Conservation (phyloP, 169 alveolate genomes). For the Eimeria tenella region DNA sequence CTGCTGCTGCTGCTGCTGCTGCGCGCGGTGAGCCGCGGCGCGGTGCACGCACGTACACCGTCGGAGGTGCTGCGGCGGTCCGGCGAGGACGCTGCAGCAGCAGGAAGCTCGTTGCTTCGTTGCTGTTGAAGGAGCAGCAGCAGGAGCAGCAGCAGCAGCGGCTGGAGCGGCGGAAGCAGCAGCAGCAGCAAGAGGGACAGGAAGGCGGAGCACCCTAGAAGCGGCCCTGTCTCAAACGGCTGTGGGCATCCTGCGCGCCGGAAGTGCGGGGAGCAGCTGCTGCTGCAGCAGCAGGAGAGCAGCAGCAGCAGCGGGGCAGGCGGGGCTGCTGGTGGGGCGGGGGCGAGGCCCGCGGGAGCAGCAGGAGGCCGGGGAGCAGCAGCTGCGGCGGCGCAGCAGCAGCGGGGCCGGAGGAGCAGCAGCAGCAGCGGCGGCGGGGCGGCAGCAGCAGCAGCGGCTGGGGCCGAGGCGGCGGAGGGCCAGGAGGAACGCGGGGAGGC, state of each 20-base stretch:
- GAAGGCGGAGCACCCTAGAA: no score
- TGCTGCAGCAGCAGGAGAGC: not conserved
- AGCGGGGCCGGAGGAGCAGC: not conserved
- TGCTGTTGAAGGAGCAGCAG: not conserved
- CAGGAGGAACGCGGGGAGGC: not conserved
- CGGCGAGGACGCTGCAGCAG: not conserved
- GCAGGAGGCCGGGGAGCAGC: not conserved
- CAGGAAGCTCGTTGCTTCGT: not conserved
- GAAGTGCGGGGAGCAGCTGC: no score
- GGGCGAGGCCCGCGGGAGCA: not conserved
- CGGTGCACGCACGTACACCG: no score
- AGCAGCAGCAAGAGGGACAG: not conserved
- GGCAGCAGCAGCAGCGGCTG: not conserved
- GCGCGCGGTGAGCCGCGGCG: no score
- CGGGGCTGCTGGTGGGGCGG: not conserved
- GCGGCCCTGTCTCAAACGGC: no score
- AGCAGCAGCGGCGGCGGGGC: not conserved
- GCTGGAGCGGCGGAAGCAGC: not conserved
- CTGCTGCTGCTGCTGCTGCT: no score
- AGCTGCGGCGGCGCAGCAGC: not conserved
- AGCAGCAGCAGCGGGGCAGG: not conserved
- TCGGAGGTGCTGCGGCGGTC: not conserved
- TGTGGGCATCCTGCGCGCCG: no score
- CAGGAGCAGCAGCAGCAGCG: not conserved
- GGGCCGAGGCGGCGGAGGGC: not conserved